These are phyloP conservation scores for Phylloporus scabripes DNA, from an alignment of 768 basidiomycete species.

Conservation along the genomic window DNA sequence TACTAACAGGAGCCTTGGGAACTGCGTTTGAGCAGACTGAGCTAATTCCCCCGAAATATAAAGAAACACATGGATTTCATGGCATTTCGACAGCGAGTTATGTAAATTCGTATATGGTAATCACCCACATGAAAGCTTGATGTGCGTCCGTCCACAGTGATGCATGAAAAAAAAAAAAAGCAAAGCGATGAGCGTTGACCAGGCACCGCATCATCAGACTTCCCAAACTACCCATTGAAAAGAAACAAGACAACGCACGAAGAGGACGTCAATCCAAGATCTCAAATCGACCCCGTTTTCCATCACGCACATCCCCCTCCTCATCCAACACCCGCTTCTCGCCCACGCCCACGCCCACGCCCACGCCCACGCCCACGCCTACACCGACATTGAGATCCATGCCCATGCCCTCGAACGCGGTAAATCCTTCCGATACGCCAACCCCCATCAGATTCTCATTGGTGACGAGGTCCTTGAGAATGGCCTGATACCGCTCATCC, in stretches of 20 bases:
- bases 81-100: neutral
- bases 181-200: neutral
- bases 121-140: neutral
- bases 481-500: constrained; percentile 81
- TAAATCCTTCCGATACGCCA: constrained; percentile 28
- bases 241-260: neutral
- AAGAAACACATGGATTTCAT: neutral
- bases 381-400: constrained; percentile 12
- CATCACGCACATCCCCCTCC: constrained; percentile 29
- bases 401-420: constrained; percentile 14
- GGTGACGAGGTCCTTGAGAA: constrained; percentile 67
- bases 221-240: neutral
- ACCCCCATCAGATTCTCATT: constrained; percentile 53
- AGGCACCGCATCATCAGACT: neutral
- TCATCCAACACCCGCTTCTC: constrained; percentile 5
- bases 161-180: constrained; percentile 2
- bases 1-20: too few relatives aligned
- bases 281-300: constrained; percentile 59
- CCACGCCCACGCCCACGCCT: constrained; percentile 32
- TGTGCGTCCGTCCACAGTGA: constrained; percentile 7
- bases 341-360: constrained; percentile 36
- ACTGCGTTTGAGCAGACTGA: too few relatives aligned
- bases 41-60: too few relatives aligned
- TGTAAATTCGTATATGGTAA: constrained; percentile 22
- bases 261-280: constrained; percentile 43